These are phyloP conservation scores for Candida sonorensis DNA, from an alignment of 805 yeast genomes.

Conservation along the genomic window DNA sequence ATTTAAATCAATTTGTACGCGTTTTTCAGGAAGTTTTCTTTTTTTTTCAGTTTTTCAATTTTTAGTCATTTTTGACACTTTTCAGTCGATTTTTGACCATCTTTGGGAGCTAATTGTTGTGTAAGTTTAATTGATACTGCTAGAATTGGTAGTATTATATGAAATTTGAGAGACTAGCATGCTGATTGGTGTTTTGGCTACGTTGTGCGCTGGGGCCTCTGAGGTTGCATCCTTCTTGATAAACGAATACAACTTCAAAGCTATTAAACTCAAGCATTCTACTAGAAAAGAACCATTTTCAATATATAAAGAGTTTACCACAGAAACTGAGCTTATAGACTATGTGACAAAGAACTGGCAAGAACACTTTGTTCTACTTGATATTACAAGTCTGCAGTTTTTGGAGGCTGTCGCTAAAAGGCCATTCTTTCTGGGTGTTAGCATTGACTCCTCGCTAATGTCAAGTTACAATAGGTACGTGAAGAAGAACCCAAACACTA, in stretches of 20 bases:
- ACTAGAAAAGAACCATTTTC: conserved; percentile 17
- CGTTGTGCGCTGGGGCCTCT: conserved; percentile 58
- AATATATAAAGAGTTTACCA: conserved; percentile 26
- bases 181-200: conserved; percentile 74
- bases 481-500: conserved; percentile 5
- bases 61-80: no score
- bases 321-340: conserved; percentile 41
- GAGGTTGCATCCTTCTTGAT: conserved; percentile 54
- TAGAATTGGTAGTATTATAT: no score
- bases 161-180: no score
- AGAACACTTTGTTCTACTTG: conserved; percentile 50
- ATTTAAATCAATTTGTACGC: no score
- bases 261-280: conserved; percentile 20
- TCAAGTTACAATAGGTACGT: conserved; percentile 36
- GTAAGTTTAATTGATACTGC: no score
- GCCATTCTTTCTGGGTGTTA: conserved; percentile 78
- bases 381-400: conserved; percentile 35
- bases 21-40: no score
- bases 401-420: conserved; percentile 49
- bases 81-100: no score
- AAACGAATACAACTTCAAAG: conserved; percentile 41
- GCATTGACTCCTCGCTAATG: conserved; percentile 65
- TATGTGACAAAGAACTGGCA: conserved; percentile 65
- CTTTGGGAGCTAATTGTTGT: no score
- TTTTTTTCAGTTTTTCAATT: no score